Conservation (phyloP, 495 filamentous ascomycete species). For the Penicillium alfredii region DNA sequence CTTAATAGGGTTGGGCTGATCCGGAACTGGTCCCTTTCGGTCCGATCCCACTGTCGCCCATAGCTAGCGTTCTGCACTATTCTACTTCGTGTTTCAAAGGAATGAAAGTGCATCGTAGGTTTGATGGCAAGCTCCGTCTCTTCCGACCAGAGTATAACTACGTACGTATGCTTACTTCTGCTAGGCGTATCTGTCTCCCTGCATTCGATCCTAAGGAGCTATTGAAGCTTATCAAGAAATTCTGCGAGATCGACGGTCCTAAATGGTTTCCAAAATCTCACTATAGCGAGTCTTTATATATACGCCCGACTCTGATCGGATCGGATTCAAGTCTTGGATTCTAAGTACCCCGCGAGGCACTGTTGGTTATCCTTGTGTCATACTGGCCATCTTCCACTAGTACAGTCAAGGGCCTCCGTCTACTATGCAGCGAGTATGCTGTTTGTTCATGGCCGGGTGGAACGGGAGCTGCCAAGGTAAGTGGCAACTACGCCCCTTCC, state of each 20-base stretch:
- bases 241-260: slow-evolving; percentile 46
- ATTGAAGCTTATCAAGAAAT: slow-evolving; percentile 56
- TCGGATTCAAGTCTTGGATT: slow-evolving; percentile 65
- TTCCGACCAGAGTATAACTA: slow-evolving; percentile 70
- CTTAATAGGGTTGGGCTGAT: slow-evolving; percentile 54
- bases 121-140: slow-evolving; percentile 63
- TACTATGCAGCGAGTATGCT: slow-evolving; percentile 10
- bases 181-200: slow-evolving; percentile 65
- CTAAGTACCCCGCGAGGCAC: slow-evolving; percentile 62
- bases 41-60: slow-evolving; percentile 65
- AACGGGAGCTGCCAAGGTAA: slow-evolving; percentile 20
- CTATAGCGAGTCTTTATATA: slow-evolving; percentile 59
- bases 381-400: too few relatives aligned
- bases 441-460: slow-evolving; percentile 26
- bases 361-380: slow-evolving; percentile 69
- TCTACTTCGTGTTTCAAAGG: slow-evolving; percentile 86
- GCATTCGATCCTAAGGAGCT: slow-evolving; percentile 59
- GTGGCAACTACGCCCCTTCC: slow-evolving; percentile 25
- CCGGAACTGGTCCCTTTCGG: slow-evolving; percentile 69
- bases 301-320: slow-evolving; percentile 71
- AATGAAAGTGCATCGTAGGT: slow-evolving; percentile 71
- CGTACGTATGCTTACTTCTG: slow-evolving; percentile 58
- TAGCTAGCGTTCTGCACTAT: slow-evolving; percentile 71
- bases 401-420: too few relatives aligned
- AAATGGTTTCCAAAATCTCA: too few relatives aligned